Evolutionary conservation across 2,329 filamentous ascomycete genomes (phyloP), one percentile per base, ranked within the genome.

Genomic region (Celoporthe dispersa): DNA sequence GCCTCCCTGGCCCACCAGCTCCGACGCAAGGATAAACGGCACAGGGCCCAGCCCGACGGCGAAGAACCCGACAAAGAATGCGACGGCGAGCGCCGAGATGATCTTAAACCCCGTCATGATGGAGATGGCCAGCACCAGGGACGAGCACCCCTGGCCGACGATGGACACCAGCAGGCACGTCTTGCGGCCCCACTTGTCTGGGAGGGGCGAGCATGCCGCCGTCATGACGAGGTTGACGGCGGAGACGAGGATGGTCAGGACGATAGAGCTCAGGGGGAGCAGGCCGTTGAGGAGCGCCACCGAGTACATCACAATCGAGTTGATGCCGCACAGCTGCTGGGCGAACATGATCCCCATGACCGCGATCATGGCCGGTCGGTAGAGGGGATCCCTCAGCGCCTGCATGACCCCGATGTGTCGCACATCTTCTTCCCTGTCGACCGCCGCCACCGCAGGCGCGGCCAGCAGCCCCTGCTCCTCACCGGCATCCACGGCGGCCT

Each of bases 291-390:
- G 87, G 1, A 99, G 89, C 0, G 93, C 94, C 7, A 98, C 96
- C 2, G 94, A 97, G 81, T 99, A 99, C 94, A 99, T 98, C 81
- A 98, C 92, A 77, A 98, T 95, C 70, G 92, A 95, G 86, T 99
- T 98, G 82, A 98, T 95, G 62, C 94, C 95, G 70, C 92, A 95
- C 51, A 98, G 85, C 79, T 99, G 96, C 79, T 98, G 96, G 0
- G 93, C 91, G 70, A 94, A 86, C 94, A 98, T 98, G 74, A 97
- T 91, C 0, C 93, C 94, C 16, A 97, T 87, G 3, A 97, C 93
- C 5, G 94, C 94, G 71, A 96, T 85, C 67, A 97, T 90, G 66
- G 92, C 92, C 0, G 89, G 90, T 3, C 91, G 87, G 75, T 92
- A 92, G 11, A 88, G 82, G 0, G 90, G 86, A 74, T 95, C 88